Evolutionary conservation across 2,329 filamentous ascomycete genomes (phyloP), one percentile per base, ranked within the genome.

Genomic region (Phoma sp.): DNA sequence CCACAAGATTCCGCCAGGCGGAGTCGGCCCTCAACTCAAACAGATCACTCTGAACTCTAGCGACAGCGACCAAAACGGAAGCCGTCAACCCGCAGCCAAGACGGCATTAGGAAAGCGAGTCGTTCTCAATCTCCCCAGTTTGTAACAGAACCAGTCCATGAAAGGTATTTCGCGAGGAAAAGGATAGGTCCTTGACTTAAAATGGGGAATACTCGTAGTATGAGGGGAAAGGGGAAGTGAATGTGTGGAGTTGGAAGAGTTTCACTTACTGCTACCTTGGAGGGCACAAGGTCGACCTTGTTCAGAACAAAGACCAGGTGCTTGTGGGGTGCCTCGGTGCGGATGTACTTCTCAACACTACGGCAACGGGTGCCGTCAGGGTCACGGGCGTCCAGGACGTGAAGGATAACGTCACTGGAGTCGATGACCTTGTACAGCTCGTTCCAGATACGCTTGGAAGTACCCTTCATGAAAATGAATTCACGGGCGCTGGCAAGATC

Each of bases 61-160:
- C 82, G 89, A 91, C 82, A 79, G 67, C 84, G 80, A 83, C 90
- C 95, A 98, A 91, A 87, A 98, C 93, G 92, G 90, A 82, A 84
- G 81, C 82, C 81, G 74, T 89, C 89, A 87, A 84, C 83, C 85
- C 82, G 77, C 77, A 76, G 79, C 82, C 85, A 85, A 80, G 85
- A 84, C 78, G 83, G 82, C 80, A 76, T 79, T 80, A 76, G 64
- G 69, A 80, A 80, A 82, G 83, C 86, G 88, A 89, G 87, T 83
- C 80, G 81, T 82, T 82, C 82, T 97, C 82, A 77, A 87, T 99
- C 86, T 98, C 88, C 95, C 95, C 97, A 91, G 86, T 89, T 89
- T 91, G 90, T 99, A 99, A 99, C 95, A 96, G 93, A 91, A 79
- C 78, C 82, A 86, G 87, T 88, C 89, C 90, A 95, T 87, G 75